Evolutionary conservation across 1,284 basidiomycete genomes (phyloP), one percentile per base, ranked within the genome.

Genomic region (Trametes versicolor): DNA sequence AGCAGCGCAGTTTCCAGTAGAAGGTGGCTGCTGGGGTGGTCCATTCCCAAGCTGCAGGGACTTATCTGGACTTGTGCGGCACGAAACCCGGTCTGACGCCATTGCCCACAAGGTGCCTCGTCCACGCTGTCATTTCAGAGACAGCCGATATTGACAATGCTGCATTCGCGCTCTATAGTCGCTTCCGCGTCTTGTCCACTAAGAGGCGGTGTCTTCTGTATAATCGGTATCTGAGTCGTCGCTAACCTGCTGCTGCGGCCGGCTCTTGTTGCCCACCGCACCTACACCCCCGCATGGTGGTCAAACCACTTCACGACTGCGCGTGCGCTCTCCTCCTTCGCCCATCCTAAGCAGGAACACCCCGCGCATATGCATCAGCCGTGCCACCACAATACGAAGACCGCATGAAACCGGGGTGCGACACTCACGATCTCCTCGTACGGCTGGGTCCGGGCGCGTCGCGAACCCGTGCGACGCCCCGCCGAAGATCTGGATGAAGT

Each of bases 241-340:
- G 29, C 29, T 32, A 8, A 8, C 29, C 4, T 32, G 29, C 4
- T 32, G 29, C 8, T 32, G 29, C 29, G 29, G 29, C 29, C 29
- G 29, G 29, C 29, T 32, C 8, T 32, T 12, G 39, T 41, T 3
- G 39, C 17, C 45, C 8, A 19, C 45, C 19, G 45, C 45, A 49
- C 19, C 39, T 43, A 34, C 50, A 4, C 58, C 37, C 37, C 23
- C 17, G 55, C 62, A 50, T 66, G 65, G 45, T 63, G 60, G 48
- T 64, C 62, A 51, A 71, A 67, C 71, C 72, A 69, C 45, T 63
- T 53, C 52, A 69, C 9, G 41, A 86, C 79, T 15, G 81, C 79
- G 15, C 78, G 73, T 0, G 85, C 85, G 34, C 83, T 82, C 68
- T 87, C 82, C 69, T 89, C 85, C 72, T 87, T 87, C 9, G 85